Evolutionary conservation across 2,329 filamentous ascomycete species (phyloP), one percentile per base, ranked within the genome.

Genomic region (Ceratocystis variospora): DNA sequence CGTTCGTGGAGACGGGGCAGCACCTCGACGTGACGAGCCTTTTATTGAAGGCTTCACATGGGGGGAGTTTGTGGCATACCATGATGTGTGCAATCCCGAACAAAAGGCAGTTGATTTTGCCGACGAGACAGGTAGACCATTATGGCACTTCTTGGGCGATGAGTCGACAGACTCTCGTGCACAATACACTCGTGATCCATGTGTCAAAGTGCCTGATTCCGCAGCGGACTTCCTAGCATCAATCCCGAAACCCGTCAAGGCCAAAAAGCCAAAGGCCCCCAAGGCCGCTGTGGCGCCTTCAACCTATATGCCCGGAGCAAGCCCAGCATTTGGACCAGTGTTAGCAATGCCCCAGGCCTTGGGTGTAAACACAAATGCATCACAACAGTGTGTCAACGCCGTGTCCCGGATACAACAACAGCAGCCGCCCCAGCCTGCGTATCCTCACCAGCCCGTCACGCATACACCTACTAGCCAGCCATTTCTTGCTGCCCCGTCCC

Each of bases 131-230:
- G 37, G 53, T n/a, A 19, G 53, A n/a, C 53, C 48, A 69, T 75
- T 96, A 19, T 97, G 92, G 90, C 83, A 90, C 76, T 97, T 96
- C 74, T 81, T 99, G 68, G 90, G 90, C 41, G 85, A 85, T 73
- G 83, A 82, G 22, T 97, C 93, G 25, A 96, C 93, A 5, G 93
- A 97, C 72, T 88, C 90, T 65, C 91, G 87, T 74, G 87, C 91
- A 31, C 90, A 95, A 74, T 99, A 94, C 76, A 96, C 92, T 3
- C 89, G 94, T 71, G 86, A 96, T 75, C 83, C 82, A 55, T 69
- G 72, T 7, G 79, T 75, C 12, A 80, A 76, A n/a, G 77, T 78
- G 59, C 81, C 90, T 74, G 89, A 90, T 68, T 77, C 80, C 1
- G 86, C 83, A 75, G 86, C 85, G 70, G 88, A 87, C 73, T 92